These are phyloP conservation scores for Mortierella sp. DNA, from an alignment of 371 early-diverging fungal genomes.

Conservation along the genomic window DNA sequence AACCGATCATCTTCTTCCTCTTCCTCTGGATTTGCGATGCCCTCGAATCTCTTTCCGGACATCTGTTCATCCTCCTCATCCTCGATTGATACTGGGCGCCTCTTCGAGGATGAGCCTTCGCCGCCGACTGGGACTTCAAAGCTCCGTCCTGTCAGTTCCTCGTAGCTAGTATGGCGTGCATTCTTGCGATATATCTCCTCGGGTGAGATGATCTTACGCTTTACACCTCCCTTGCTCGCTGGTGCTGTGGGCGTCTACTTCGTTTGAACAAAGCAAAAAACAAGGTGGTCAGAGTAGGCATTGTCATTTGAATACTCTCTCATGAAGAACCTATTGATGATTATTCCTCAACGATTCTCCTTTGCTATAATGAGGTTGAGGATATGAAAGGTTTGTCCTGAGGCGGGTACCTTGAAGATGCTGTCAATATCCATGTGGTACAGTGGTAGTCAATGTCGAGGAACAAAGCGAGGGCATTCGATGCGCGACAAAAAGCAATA, in stretches of 20 bases:
- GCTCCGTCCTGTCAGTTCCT: slow-evolving; percentile 48
- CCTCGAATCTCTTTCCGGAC: slow-evolving; percentile 11
- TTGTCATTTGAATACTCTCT: background rate
- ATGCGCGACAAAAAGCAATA: too few species aligned
- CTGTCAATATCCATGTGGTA: slow-evolving; percentile 74
- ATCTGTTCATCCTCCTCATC: slow-evolving; percentile 59
- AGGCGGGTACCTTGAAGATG: slow-evolving; percentile 72
- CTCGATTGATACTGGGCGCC: slow-evolving; percentile 54
- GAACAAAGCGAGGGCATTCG: too few species aligned
- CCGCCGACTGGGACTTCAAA: slow-evolving; percentile 33
- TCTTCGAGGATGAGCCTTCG: slow-evolving; percentile 26
- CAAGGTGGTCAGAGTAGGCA: background rate
- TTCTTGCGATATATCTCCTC: slow-evolving; percentile 50
- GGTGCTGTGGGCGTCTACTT: slow-evolving; percentile 42
- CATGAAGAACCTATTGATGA: too few species aligned
- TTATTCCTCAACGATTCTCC: too few species aligned
- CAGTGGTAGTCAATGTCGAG: too few species aligned
- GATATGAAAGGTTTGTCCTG: slow-evolving; percentile 1
- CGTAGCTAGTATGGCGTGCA: slow-evolving; percentile 48
- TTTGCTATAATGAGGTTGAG: too few species aligned
- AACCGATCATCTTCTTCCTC: slow-evolving; percentile 84
- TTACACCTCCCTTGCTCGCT: slow-evolving; percentile 33
- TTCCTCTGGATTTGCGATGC: slow-evolving; percentile 52
- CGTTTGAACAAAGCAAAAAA: background rate
- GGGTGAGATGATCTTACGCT: slow-evolving; percentile 41